Base-by-base conservation (phyloP, 352 stramenopile species). In the Thalassiosira hispida region DNA sequence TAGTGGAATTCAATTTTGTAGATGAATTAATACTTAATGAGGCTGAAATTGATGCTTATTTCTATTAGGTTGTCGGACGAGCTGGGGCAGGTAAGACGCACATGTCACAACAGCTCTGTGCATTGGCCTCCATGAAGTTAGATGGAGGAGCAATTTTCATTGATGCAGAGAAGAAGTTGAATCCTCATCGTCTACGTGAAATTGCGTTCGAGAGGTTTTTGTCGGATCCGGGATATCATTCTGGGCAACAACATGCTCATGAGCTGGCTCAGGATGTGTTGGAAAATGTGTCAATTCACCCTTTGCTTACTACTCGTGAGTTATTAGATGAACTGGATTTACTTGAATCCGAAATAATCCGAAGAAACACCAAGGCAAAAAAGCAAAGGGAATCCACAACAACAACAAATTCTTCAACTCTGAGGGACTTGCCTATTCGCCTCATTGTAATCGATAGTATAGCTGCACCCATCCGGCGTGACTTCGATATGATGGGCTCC, bases 81-180 rank as follows among this genome's bases (percentile, higher is more conserved):
- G 78, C 86, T 0, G 84, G 86, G 23, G 67, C 72, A 0, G 86
- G 88, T 20, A 94, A 94, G 66, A 92, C 86, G 16, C 86, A 92
- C 51, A 67, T 92, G 8, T 71, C 77, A 8, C 75, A 91, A 22
- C 86, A 92, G 71, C 57, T 94, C 9, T 84, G 77, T 47, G 47
- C 91, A 3, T 56, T 73, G 27, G 85, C 86, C 20, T 83, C 86
- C 35, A 42, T n/a, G 27, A 79, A 65, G 40, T 73, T 63, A 12
- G 62, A 67, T 42, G 67, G 66, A 6, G 85, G 84, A 31, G 40
- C 69, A 14, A 81, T 94, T 23, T 93, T 89, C 31, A 84, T 94
- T 62, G 88, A 94, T 69, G 85, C 88, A 2, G 88, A 94, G 80
- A 79, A 77, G 35, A 93, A 92, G 83, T 42, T 93, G 35, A 90